Evolutionary conservation across 129 eudicot species (phyloP).

Genomic region (Rutidosis leptorrhynchoides): DNA sequence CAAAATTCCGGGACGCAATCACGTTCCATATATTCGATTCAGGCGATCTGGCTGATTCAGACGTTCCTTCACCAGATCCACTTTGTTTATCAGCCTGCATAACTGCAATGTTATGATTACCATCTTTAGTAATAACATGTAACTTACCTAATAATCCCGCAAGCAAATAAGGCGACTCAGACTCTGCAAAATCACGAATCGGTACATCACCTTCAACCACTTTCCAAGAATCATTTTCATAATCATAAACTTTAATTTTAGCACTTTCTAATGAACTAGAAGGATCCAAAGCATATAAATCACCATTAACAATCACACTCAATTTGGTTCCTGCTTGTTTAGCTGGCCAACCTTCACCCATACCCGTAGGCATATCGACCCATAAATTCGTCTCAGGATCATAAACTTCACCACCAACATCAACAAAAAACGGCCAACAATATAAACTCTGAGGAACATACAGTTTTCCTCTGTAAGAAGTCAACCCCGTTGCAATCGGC

Average conservation of each 20-base stretch:
- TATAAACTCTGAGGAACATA: constrained; percentile 95
- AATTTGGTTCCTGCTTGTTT: constrained; percentile 94
- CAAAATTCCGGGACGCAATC: constrained; percentile 56
- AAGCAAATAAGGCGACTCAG: constrained; percentile 62
- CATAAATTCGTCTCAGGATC: constrained; percentile 84
- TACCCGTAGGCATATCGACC: constrained; percentile 94
- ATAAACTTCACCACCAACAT: constrained; percentile 96
- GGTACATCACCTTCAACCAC: constrained; percentile 79
- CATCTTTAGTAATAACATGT: constrained; percentile 85
- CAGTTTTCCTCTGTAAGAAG: constrained; percentile 77
- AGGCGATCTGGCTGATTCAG: constrained; percentile 29
- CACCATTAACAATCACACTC: constrained; percentile 87
- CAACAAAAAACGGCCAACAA: constrained; percentile 98
- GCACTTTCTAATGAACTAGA: constrained; percentile 83
- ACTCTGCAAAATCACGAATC: constrained; percentile 60
- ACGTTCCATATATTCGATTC: constrained; percentile 62
- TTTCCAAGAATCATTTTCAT: constrained; percentile 78
- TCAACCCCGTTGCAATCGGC: constrained; percentile 97
- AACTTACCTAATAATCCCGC: constrained; percentile 41
- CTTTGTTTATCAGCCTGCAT: constrained; percentile 60
- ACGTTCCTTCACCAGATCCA: constrained; percentile 30
- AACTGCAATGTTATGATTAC: constrained; percentile 59
- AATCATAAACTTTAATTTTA: constrained; percentile 74
- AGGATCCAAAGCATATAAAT: constrained; percentile 81
- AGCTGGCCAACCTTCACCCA: constrained; percentile 99